phyloP scores from a whole-genome alignment of 441 rosid species.

The Croton setiger region DNA sequence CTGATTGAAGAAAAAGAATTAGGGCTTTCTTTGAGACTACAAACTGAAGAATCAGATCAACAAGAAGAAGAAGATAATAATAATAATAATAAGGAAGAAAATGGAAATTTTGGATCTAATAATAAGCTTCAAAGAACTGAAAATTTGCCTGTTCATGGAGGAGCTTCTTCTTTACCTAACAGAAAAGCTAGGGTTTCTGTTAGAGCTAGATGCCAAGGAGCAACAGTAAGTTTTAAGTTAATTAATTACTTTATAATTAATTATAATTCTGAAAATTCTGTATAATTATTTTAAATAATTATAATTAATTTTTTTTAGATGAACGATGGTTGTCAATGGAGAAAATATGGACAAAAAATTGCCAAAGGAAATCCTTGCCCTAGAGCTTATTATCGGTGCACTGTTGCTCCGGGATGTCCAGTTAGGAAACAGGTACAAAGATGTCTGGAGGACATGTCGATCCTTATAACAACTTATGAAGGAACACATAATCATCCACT shows the following conservation, averaged over 20 bases:
- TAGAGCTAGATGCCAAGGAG: slow-evolving; percentile 73
- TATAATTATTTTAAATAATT: not conserved
- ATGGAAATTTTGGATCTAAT: slow-evolving; percentile 8
- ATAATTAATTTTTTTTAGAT: slow-evolving; percentile 34
- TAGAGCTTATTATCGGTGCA: slow-evolving; percentile 92
- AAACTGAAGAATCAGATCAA: slow-evolving; percentile 18
- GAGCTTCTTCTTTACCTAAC: slow-evolving; percentile 44
- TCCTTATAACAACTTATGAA: slow-evolving; percentile 92
- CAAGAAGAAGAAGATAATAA: slow-evolving; percentile 21
- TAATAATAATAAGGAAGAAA: slow-evolving; percentile 22
- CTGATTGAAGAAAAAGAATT: slow-evolving; percentile 30
- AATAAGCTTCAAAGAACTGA: slow-evolving; percentile 40
- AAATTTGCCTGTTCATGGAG: slow-evolving; percentile 33
- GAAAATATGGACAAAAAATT: slow-evolving; percentile 93
- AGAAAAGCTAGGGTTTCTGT: slow-evolving; percentile 89
- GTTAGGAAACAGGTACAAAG: slow-evolving; percentile 94
- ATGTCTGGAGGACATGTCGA: slow-evolving; percentile 91
- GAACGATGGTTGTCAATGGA: slow-evolving; percentile 98
- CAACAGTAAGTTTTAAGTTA: slow-evolving; percentile 55
- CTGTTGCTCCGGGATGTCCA: slow-evolving; percentile 79
- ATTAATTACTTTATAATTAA: not conserved
- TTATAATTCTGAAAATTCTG: not conserved
- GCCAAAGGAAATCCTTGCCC: slow-evolving; percentile 98
- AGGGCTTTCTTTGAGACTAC: slow-evolving; percentile 63
- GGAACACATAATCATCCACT: slow-evolving; percentile 95